Percentiles rank a stretch among this genome's conserved stretches.
phyloP scores from a whole-genome alignment of 257 asterid genomes.

The Solanum rostratum region DNA sequence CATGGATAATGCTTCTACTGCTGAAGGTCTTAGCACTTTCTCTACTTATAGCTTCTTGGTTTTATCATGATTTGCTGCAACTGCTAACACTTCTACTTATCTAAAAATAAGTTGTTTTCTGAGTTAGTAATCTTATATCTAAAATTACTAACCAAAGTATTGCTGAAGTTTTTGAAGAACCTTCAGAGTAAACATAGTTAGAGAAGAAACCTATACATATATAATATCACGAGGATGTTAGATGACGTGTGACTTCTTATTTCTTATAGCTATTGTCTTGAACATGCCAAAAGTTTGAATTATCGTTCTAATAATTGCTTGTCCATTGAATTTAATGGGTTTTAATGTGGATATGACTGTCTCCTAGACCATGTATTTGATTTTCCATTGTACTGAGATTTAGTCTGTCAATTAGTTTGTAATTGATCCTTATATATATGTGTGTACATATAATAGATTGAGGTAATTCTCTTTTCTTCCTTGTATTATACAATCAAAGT shows the following conservation, averaged over 20 bases:
- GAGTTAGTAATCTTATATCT: neutral
- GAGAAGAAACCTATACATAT: neutral
- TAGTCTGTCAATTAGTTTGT: neutral
- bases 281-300: neutral
- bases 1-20: constrained; percentile 24
- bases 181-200: neutral
- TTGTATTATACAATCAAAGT: neutral
- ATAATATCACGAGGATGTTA: neutral
- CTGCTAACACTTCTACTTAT: neutral
- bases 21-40: constrained; percentile 33
- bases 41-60: neutral
- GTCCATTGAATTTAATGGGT: neutral
- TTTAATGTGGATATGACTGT: neutral
- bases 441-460: neutral
- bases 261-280: neutral
- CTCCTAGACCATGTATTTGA: neutral
- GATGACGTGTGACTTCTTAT: neutral
- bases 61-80: neutral
- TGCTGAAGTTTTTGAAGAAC: neutral
- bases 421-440: neutral
- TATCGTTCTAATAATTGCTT: neutral
- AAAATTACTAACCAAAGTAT: neutral
- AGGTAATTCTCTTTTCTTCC: neutral
- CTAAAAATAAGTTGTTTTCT: neutral
- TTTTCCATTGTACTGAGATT: neutral